phyloP scores from a whole-genome alignment of 495 filamentous ascomycete species.

The Talaromyces proteolyticus region DNA sequence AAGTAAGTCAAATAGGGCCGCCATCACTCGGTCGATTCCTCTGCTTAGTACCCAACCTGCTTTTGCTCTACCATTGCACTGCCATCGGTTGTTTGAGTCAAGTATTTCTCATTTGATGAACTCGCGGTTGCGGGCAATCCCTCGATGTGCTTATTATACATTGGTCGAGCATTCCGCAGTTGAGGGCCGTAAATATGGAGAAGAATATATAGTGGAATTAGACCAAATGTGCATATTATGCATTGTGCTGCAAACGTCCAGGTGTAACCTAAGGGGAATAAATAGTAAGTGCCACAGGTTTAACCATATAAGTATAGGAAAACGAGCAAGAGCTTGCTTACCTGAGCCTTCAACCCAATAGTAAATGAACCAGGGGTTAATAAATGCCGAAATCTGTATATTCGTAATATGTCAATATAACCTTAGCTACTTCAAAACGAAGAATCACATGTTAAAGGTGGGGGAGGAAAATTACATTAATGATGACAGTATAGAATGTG shows the following conservation, averaged over 20 bases:
- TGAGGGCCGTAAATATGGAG: slow-evolving; percentile 4
- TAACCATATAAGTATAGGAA: background rate
- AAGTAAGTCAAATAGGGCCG: too few species aligned
- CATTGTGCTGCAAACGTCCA: slow-evolving; percentile 9
- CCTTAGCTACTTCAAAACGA: background rate
- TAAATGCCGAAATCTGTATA: slow-evolving; percentile 6
- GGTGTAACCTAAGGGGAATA: slow-evolving; percentile 7
- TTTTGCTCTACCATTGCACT: too few species aligned
- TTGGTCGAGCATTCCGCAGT: slow-evolving; percentile 6
- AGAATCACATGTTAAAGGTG: background rate
- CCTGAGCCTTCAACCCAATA: slow-evolving; percentile 6
- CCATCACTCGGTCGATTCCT: too few species aligned
- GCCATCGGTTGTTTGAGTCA: too few species aligned
- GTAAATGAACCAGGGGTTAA: slow-evolving; percentile 10
- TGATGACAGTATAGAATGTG: slow-evolving; percentile 45
- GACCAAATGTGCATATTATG: slow-evolving; percentile 7
- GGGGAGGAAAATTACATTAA: slow-evolving; percentile 28
- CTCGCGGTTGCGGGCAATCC: too few species aligned
- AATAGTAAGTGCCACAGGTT: background rate
- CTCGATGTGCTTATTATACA: slow-evolving; percentile 2
- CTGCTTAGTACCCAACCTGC: too few species aligned
- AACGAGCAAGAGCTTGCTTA: background rate
- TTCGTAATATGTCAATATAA: too few species aligned
- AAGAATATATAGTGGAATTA: slow-evolving; percentile 8
- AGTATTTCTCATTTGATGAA: too few species aligned